Evolutionary conservation across 768 basidiomycete species (phyloP).

Genomic region (Artomyces pyxidatus): DNA sequence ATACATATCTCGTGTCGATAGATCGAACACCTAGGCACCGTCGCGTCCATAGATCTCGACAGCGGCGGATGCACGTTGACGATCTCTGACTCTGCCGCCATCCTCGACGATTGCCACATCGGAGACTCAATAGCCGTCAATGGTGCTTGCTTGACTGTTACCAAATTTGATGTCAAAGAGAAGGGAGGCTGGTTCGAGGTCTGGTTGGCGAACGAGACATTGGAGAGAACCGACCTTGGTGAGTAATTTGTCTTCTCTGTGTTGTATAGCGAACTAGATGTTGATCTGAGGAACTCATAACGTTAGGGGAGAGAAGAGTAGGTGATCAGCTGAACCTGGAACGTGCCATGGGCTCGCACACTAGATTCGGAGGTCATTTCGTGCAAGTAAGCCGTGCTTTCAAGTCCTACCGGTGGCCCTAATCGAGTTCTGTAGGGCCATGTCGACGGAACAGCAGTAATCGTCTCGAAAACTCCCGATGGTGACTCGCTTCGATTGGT

Average conservation of each 20-base stretch:
- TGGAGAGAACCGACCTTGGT: slow-evolving; percentile 89
- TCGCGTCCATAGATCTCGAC: slow-evolving; percentile 57
- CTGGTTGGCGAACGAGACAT: slow-evolving; percentile 93
- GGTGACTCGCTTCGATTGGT: slow-evolving; percentile 83
- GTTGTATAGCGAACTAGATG: not conserved
- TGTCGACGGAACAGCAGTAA: slow-evolving; percentile 81
- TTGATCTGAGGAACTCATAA: too few species aligned
- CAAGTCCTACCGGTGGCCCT: not conserved
- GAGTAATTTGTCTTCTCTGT: slow-evolving; percentile 12
- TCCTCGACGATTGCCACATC: slow-evolving; percentile 82
- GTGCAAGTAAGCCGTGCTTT: slow-evolving; percentile 62
- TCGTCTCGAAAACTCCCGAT: slow-evolving; percentile 58
- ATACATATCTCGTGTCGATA: slow-evolving; percentile 24
- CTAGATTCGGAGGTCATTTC: slow-evolving; percentile 93
- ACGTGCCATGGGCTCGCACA: slow-evolving; percentile 88
- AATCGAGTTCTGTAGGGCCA: slow-evolving; percentile 56
- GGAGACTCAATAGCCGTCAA: slow-evolving; percentile 92
- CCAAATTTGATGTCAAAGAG: slow-evolving; percentile 58
- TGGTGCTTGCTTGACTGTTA: slow-evolving; percentile 83
- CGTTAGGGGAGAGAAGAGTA: slow-evolving; percentile 62
- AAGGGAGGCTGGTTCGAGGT: slow-evolving; percentile 83
- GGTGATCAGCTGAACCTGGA: slow-evolving; percentile 88
- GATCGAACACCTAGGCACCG: slow-evolving; percentile 87
- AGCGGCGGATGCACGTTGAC: slow-evolving; percentile 75
- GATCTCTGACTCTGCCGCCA: slow-evolving; percentile 58